These are phyloP conservation scores for Abrus precatorius DNA, from an alignment of 306 rosid species.

Conservation along the genomic window DNA sequence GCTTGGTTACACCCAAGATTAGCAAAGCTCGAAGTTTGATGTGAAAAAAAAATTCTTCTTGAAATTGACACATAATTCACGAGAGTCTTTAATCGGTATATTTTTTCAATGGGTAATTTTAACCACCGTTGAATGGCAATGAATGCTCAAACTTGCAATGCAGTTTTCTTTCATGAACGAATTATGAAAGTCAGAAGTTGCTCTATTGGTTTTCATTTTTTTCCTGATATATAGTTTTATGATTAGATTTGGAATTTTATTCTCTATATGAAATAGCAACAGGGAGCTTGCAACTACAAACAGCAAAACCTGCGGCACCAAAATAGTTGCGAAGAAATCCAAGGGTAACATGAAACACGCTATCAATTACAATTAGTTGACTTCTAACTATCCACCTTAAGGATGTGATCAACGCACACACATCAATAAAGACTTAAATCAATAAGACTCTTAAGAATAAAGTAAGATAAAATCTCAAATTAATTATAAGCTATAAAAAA, in stretches of 20 bases:
- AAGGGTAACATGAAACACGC: neutral
- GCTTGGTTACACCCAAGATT: slow-evolving; percentile 18
- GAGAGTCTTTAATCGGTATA: neutral
- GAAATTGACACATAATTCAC: neutral
- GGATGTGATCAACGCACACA: too few relatives aligned
- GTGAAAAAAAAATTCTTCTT: neutral
- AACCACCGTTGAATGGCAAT: slow-evolving; percentile 25
- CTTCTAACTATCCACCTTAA: too few relatives aligned
- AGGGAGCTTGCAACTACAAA: neutral
- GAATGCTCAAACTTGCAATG: neutral
- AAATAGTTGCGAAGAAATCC: neutral
- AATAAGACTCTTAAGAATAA: too few relatives aligned
- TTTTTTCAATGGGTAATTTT: neutral
- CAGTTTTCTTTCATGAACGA: neutral
- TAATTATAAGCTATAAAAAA: too few relatives aligned
- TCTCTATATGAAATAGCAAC: neutral
- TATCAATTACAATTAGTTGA: neutral
- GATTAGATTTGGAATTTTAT: neutral
- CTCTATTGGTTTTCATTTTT: neutral
- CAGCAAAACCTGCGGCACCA: neutral
- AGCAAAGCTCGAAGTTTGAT: slow-evolving; percentile 14
- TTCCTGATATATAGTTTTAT: neutral
- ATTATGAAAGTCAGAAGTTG: neutral
- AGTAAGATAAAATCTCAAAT: too few relatives aligned
- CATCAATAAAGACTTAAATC: too few relatives aligned